Evolutionary conservation across 768 basidiomycete genomes (phyloP).

Genomic region (Cyclocybe aegerita): DNA sequence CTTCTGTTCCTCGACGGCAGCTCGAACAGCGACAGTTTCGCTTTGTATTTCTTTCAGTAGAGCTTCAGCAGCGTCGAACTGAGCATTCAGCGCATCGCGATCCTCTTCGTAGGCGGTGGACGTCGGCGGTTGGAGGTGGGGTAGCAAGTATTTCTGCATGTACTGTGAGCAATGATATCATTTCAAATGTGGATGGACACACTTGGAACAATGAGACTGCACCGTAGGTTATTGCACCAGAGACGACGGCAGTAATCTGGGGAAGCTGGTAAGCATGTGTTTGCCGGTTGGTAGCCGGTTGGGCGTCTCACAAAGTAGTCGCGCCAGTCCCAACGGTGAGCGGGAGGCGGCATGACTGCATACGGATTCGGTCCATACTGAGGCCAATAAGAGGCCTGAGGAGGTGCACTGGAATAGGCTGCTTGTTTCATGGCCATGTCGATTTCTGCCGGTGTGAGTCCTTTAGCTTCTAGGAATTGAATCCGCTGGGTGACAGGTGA

Average conservation of each 20-base stretch:
- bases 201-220: slow-evolving; percentile 80
- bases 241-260: slow-evolving; percentile 91
- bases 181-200: background rate
- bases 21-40: slow-evolving; percentile 71
- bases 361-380: slow-evolving; percentile 43
- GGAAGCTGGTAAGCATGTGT: slow-evolving; percentile 19
- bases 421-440: slow-evolving; percentile 78
- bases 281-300: slow-evolving; percentile 2
- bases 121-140: slow-evolving; percentile 87
- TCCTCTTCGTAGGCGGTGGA: slow-evolving; percentile 89
- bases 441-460: slow-evolving; percentile 80
- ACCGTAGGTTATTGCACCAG: slow-evolving; percentile 82
- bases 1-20: slow-evolving; percentile 75
- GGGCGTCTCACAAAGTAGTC: slow-evolving; percentile 84
- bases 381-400: slow-evolving; percentile 33
- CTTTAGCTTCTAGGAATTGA: slow-evolving; percentile 95
- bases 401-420: slow-evolving; percentile 24
- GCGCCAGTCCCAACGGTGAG: slow-evolving; percentile 85
- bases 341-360: slow-evolving; percentile 34
- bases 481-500: slow-evolving; percentile 83
- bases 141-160: slow-evolving; percentile 81
- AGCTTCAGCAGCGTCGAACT: slow-evolving; percentile 87
- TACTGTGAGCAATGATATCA: background rate
- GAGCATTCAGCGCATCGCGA: slow-evolving; percentile 77
- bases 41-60: slow-evolving; percentile 78